Evolutionary conservation across 148 eudicot species (phyloP).

Genomic region (Heliamphora exappendiculata): DNA sequence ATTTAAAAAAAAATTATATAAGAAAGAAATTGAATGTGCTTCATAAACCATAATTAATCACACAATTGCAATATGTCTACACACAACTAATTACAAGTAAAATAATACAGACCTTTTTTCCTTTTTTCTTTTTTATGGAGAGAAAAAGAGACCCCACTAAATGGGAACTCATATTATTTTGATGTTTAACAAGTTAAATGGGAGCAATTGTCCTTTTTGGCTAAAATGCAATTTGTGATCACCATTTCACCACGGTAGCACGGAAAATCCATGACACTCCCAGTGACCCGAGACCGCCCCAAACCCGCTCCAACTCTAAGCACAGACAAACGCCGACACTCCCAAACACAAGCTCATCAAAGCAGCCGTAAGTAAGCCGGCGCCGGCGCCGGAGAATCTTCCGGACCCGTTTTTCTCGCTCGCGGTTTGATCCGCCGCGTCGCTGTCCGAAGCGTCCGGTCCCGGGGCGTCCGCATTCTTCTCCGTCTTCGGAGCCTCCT

Average conservation of each 20-base stretch:
- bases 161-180: neutral
- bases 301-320: no score
- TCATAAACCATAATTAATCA: neutral
- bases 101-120: neutral
- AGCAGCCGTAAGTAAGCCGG: slow-evolving; percentile 18
- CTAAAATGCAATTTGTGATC: neutral
- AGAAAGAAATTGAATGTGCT: neutral
- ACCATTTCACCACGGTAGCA: neutral
- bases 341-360: slow-evolving; percentile 24
- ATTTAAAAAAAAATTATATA: neutral
- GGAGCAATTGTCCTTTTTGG: neutral
- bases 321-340: slow-evolving; percentile 18
- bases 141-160: neutral
- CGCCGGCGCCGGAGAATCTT: slow-evolving; percentile 28
- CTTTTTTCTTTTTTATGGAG: neutral
- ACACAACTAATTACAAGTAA: slow-evolving; percentile 11
- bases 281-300: neutral
- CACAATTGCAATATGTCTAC: slow-evolving; percentile 4
- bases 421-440: slow-evolving; percentile 37
- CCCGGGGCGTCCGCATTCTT: slow-evolving; percentile 24
- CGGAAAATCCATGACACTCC: neutral
- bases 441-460: slow-evolving; percentile 24
- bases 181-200: neutral
- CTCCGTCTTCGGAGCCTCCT: slow-evolving; percentile 35
- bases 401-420: slow-evolving; percentile 26